Base-by-base conservation (phyloP, 345 rosid genomes). In the Odontarrhena argentea region DNA sequence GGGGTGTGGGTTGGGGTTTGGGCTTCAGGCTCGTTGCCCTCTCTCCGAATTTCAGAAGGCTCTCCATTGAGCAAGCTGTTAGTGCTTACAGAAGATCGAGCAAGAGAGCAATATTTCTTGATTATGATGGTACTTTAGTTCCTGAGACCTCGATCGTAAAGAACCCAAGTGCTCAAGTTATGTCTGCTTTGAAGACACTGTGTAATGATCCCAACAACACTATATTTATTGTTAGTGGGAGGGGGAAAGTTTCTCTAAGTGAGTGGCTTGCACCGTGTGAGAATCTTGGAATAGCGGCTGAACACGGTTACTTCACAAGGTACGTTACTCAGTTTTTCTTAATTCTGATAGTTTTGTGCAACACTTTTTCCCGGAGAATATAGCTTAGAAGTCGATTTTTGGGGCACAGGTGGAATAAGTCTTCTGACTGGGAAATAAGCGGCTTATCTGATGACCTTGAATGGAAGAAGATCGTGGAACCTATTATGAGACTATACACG, bases 381-480 rank as follows among this genome's bases (percentile, higher is more conserved):
- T 28, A 14, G 14, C n/a, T 9, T 13, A 40, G 22, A 15, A 42
- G 62, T 49, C 1, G 36, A 47, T 68, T 18, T 68, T 3, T 55
- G 52, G 65, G 18, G 41, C 69, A 52, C 71, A 85, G 90, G 77
- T 83, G 87, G 90, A 83, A 36, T 45, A 77, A 56, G 66, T 56
- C 53, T 35, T 78, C 79, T 25, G 68, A 73, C 9, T 85, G 90
- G 90, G 87, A 83, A 70, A 83, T 75, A 7, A 67, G 80, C 68
- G 48, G 68, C 28, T 43, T 78, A 5, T 73, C 64, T 10, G 55
- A 35, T 32, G 83, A 85, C 74, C 79, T 81, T 62, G 84, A 75
- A 28, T 85, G 90, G 90, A 85, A 81, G 75, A 85, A 22, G 12
- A 65, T 74, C 3, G 84, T 75, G 8, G 84, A 76, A 59, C 90